Evolutionary conservation across 108 stramenopile species (phyloP), one percentile per base, ranked within the genome.

Genomic region (Seminavis robusta): DNA sequence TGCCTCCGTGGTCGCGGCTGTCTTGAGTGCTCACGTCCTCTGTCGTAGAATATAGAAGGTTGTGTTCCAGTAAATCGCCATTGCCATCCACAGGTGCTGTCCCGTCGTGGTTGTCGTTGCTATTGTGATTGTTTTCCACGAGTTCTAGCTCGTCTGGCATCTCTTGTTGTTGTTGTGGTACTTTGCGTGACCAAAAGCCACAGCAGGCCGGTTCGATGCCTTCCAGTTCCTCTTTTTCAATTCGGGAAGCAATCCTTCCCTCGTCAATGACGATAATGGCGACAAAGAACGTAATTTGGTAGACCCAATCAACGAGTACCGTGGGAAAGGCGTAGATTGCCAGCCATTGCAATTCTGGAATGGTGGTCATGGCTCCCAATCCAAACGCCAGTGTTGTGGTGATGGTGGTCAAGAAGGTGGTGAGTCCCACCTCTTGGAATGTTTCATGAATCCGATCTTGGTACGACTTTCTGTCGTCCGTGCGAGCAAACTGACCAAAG

Each of bases 281-380:
- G 16, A 69, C 34, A 29, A 69, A 56, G 38, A 69, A 69, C 16
- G 68, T 61, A 15, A 62, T 32, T 38, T 69, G 60, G 55, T 40
- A 27, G 13, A 37, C 9, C n/a, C 3, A 52, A 32, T 3, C 4
- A 6, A 20, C 38, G 29, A 61, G 1, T 20, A 61, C 38, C 7
- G 52, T 52, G 11, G 62, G 56, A 23, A 42, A 47, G 8, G 69
- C 69, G 30, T 71, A 71, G n/a, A 59, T 7, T 8, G 43, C 55
- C 19, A 65, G 31, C 46, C 54, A 47, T 11, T 29, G 20, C 15
- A 65, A 26, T 4, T 48, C 62, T 20, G 69, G 69, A 39, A 69
- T 32, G 11, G 16, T 48, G 25, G 59, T 54, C 10, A 31, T 17
- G 10, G 36, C 19, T 10, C 69, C 69, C 15, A 63, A 30, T 3